Evolutionary conservation across 2,329 filamentous ascomycete species (phyloP).

Genomic region (Aspergillus quadrilineatus): DNA sequence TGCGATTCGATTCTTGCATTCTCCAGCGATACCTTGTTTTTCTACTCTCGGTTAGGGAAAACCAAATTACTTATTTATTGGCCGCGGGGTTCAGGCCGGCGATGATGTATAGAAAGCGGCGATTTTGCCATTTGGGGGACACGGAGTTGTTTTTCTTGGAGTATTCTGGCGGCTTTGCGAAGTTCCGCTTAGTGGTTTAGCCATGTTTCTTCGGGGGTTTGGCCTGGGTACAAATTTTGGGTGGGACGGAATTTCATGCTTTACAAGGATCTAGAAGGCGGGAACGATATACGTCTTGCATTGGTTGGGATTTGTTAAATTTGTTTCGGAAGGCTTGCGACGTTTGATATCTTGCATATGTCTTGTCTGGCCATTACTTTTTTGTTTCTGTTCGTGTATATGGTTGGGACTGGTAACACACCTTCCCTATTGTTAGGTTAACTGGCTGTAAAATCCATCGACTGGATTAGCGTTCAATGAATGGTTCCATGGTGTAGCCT

Average conservation of each 20-base stretch:
- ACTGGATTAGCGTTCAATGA: constrained; percentile 40
- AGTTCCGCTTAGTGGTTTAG: constrained; percentile 27
- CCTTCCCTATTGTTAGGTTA: constrained; percentile 32
- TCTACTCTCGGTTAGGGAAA: constrained; percentile 38
- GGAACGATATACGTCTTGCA: constrained; percentile 48
- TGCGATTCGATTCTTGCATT: constrained; percentile 42
- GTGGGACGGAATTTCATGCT: constrained; percentile 34
- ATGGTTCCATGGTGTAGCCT: constrained; percentile 35
- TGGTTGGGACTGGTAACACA: constrained; percentile 34
- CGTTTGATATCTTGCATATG: constrained; percentile 23
- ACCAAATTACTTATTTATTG: constrained; percentile 28
- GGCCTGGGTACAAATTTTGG: constrained; percentile 29
- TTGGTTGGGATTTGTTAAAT: constrained; percentile 40
- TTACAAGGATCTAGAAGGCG: constrained; percentile 44
- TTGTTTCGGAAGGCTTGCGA: constrained; percentile 32
- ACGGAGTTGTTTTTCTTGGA: constrained; percentile 37
- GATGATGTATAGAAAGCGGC: constrained; percentile 44
- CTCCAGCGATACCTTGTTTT: constrained; percentile 37
- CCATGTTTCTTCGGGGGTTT: constrained; percentile 32
- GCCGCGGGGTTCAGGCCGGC: constrained; percentile 32
- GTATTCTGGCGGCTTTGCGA: constrained; percentile 32
- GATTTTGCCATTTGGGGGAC: constrained; percentile 34
- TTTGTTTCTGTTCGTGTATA: constrained; percentile 32
- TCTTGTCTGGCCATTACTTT: constrained; percentile 29
- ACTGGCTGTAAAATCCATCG: constrained; percentile 36